A percentile compares a stretch with the other conserved stretches of the same genome.
Evolutionary conservation across 2,329 filamentous ascomycete species (phyloP).

Genomic region (Aspergillus sergii): DNA sequence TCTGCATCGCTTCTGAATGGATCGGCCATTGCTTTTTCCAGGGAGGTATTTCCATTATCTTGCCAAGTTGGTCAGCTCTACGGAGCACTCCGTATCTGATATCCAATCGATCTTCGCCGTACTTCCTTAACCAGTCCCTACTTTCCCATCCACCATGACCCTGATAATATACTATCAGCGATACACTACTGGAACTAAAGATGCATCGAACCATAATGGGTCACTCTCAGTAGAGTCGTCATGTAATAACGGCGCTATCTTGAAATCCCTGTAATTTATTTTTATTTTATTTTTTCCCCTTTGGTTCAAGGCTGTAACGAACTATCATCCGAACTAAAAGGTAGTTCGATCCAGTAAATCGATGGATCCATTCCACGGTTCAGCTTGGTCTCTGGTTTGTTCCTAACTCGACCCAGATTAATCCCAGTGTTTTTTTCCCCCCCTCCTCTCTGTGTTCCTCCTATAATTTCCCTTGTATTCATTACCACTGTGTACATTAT

Average conservation of each 20-base stretch:
- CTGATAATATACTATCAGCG: neutral
- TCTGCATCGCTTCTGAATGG: conserved; percentile 1
- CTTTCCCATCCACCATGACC: conserved; percentile 11
- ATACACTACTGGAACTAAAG: neutral
- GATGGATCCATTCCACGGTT: conserved; percentile 3
- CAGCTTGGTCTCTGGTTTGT: neutral
- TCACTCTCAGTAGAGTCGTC: neutral
- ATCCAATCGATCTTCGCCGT: conserved; percentile 5
- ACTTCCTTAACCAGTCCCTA: neutral
- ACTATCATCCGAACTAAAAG: conserved; percentile 2
- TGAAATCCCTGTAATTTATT: neutral
- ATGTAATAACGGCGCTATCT: neutral
- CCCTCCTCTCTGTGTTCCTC: neutral
- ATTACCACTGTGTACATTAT: neutral
- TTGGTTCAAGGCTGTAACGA: neutral
- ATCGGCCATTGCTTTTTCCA: neutral
- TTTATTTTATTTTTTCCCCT: conserved; percentile 1
- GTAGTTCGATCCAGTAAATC: neutral
- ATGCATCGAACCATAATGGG: neutral
- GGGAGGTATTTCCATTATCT: too few species aligned
- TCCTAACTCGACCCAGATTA: neutral
- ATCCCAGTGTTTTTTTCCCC: neutral
- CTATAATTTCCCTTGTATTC: conserved; percentile 4
- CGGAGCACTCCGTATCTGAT: neutral
- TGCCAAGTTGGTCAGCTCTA: neutral